Evolutionary conservation across 2,329 filamentous ascomycete genomes (phyloP).

Genomic region (Trichoderma sp.): DNA sequence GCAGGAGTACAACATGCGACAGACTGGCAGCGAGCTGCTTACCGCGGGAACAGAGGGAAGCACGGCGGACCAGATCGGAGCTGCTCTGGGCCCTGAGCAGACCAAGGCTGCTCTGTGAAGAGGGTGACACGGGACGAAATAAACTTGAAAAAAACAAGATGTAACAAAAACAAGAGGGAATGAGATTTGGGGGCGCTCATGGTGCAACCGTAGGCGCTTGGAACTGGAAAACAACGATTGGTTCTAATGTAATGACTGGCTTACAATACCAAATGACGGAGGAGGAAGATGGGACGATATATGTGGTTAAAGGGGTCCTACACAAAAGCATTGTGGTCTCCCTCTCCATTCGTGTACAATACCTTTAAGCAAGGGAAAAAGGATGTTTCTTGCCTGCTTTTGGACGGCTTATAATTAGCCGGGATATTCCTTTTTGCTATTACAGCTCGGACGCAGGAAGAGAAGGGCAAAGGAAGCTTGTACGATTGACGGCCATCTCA

Average conservation of each 20-base stretch:
- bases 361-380: background rate
- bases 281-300: background rate
- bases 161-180: background rate
- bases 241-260: slow-evolving; percentile 22
- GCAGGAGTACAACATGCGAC: slow-evolving; percentile 93
- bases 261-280: slow-evolving; percentile 14
- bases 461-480: background rate
- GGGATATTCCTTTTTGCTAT: background rate
- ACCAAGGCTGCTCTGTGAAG: slow-evolving; percentile 55
- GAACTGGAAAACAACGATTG: slow-evolving; percentile 7
- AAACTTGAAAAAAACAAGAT: background rate
- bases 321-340: slow-evolving; percentile 20
- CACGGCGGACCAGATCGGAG: slow-evolving; percentile 53
- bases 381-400: background rate
- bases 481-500: slow-evolving; percentile 24
- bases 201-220: slow-evolving; percentile 8
- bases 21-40: slow-evolving; percentile 76
- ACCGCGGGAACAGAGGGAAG: slow-evolving; percentile 49
- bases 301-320: background rate
- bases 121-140: background rate
- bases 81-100: slow-evolving; percentile 47
- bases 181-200: background rate
- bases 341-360: slow-evolving; percentile 19
- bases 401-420: background rate
- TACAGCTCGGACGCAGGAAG: background rate